phyloP scores from a whole-genome alignment of 2,329 filamentous ascomycete species.

The Fusarium sambucinum region DNA sequence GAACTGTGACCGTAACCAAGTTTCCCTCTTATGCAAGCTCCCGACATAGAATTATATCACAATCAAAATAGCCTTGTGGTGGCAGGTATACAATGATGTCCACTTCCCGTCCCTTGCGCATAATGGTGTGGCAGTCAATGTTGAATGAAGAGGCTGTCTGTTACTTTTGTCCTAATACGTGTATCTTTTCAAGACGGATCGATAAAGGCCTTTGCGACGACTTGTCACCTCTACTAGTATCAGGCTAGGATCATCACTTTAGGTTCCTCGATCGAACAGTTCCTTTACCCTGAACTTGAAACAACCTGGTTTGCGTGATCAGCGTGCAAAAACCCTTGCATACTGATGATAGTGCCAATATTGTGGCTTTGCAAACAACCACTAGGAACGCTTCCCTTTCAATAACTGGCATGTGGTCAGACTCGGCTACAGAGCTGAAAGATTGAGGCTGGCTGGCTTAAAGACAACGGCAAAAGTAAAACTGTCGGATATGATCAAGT shows the following conservation, averaged over 20 bases:
- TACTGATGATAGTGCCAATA: background rate
- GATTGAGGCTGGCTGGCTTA: constrained; percentile 16
- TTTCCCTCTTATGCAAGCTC: background rate
- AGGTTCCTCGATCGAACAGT: background rate
- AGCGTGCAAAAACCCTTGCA: background rate
- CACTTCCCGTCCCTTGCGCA: background rate
- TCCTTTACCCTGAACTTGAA: background rate
- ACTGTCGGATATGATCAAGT: background rate
- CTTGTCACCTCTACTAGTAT: background rate
- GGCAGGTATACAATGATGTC: background rate
- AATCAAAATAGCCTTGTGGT: background rate
- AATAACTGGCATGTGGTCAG: constrained; percentile 14
- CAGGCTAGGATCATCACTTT: background rate
- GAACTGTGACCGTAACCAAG: background rate
- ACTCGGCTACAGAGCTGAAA: constrained; percentile 20
- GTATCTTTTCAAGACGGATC: background rate
- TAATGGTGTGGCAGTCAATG: background rate
- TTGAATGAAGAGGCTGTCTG: background rate
- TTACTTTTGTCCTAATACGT: background rate
- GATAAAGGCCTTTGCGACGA: background rate
- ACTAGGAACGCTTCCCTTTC: background rate
- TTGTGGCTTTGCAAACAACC: constrained; percentile 20
- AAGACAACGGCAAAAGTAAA: background rate
- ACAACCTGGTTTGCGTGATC: background rate
- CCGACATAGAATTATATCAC: background rate